phyloP scores from a whole-genome alignment of 73 alveolate species.

The Stentor coeruleus region DNA sequence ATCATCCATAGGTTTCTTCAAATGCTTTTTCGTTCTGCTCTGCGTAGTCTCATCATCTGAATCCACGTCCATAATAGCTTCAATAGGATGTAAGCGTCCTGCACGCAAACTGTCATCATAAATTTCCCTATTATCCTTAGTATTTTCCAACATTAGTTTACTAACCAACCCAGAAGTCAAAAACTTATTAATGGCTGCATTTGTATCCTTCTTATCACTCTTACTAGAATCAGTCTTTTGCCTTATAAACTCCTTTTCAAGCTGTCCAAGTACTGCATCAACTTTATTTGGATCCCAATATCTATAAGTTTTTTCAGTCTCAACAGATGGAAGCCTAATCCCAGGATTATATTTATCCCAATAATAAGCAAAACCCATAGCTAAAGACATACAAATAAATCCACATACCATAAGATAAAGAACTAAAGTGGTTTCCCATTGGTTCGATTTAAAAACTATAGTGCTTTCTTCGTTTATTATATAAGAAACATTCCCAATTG shows the following conservation, averaged over 20 bases:
- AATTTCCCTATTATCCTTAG: background rate
- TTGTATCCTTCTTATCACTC: background rate
- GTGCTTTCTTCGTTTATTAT: background rate
- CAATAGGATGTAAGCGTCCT: background rate
- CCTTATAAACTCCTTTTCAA: background rate
- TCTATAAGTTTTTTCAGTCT: background rate
- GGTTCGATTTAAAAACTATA: background rate
- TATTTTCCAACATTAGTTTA: background rate
- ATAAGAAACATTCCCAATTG: background rate
- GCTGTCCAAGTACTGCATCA: background rate
- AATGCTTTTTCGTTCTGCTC: background rate
- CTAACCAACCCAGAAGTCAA: background rate
- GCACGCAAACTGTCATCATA: background rate
- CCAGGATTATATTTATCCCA: constrained; percentile 5
- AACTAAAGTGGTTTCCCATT: background rate
- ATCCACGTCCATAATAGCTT: background rate
- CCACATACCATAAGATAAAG: background rate
- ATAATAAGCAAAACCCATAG: background rate
- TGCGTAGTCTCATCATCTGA: background rate
- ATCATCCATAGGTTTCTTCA: background rate
- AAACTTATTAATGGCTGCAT: background rate
- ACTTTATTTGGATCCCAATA: background rate
- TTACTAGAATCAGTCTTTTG: background rate
- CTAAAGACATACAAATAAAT: background rate
- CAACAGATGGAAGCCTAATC: background rate